Conservation (phyloP, 176 grass and related monocot species). For the Secale cereale region DNA sequence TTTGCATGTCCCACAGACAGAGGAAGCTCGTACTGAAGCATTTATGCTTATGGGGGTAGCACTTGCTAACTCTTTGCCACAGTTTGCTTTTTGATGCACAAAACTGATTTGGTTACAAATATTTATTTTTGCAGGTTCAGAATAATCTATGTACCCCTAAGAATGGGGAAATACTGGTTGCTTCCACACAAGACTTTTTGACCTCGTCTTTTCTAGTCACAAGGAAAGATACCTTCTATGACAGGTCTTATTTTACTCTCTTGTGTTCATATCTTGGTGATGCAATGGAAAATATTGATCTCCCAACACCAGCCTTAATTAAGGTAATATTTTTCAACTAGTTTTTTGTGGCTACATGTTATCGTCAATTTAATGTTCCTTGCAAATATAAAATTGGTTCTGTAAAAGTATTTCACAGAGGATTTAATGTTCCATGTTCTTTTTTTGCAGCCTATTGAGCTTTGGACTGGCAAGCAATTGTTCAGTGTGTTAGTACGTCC, state of each 20-base stretch:
- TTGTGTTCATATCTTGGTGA: slow-evolving; percentile 94
- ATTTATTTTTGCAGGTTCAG: slow-evolving; percentile 71
- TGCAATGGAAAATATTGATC: slow-evolving; percentile 85
- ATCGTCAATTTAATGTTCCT: slow-evolving; percentile 12
- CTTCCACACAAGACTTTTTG: slow-evolving; percentile 96
- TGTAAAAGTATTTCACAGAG: too few species aligned
- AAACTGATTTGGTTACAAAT: neutral
- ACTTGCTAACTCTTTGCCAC: slow-evolving; percentile 30
- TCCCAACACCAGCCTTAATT: slow-evolving; percentile 79
- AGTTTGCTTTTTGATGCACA: neutral
- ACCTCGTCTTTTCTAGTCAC: slow-evolving; percentile 97
- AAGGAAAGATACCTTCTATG: slow-evolving; percentile 92
- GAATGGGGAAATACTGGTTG: slow-evolving; percentile 95
- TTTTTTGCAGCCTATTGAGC: slow-evolving; percentile 80
- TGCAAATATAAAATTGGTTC: neutral
- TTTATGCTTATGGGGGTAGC: slow-evolving; percentile 98
- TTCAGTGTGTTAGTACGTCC: slow-evolving; percentile 90
- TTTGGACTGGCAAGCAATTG: slow-evolving; percentile 96
- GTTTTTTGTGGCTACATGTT: slow-evolving; percentile 6
- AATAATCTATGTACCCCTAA: slow-evolving; percentile 99
- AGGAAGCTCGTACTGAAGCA: slow-evolving; percentile 98
- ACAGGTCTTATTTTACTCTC: slow-evolving; percentile 74
- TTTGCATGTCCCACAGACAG: slow-evolving; percentile 96
- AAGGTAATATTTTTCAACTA: slow-evolving; percentile 55
- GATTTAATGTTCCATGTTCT: too few species aligned